Evolutionary conservation across 345 rosid genomes (phyloP).

Genomic region (Gossypium bickii): DNA sequence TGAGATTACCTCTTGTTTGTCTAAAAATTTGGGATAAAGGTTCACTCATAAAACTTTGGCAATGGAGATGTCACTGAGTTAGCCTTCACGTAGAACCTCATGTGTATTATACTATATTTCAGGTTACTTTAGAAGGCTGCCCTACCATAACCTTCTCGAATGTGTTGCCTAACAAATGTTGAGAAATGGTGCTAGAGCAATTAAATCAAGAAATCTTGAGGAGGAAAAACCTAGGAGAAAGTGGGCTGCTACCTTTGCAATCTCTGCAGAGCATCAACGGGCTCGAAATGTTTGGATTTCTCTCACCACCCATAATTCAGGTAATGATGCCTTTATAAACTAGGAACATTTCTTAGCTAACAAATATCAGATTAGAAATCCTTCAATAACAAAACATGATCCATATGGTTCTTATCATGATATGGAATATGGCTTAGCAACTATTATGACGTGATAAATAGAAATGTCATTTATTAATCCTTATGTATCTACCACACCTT

Average conservation of each 20-base stretch:
- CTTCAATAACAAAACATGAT: neutral
- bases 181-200: slow-evolving; percentile 69
- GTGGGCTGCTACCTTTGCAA: slow-evolving; percentile 35
- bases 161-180: slow-evolving; percentile 74
- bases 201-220: slow-evolving; percentile 53
- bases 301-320: slow-evolving; percentile 27
- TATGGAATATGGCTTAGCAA: slow-evolving; percentile 9
- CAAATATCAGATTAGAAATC: neutral
- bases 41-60: neutral
- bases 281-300: slow-evolving; percentile 81
- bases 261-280: slow-evolving; percentile 49
- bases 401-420: slow-evolving; percentile 4
- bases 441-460: neutral
- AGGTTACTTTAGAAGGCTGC: slow-evolving; percentile 76
- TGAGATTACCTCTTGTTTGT: slow-evolving; percentile 7
- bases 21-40: neutral
- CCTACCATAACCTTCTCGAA: slow-evolving; percentile 53
- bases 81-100: neutral
- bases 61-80: neutral
- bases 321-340: neutral
- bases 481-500: neutral
- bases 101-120: slow-evolving; percentile 23
- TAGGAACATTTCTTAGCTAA: neutral
- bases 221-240: slow-evolving; percentile 31
- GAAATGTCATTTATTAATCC: neutral